A percentile compares a stretch with the other conserved stretches of the same genome.
Evolutionary conservation across 2,329 filamentous ascomycete genomes (phyloP).

Genomic region (Neopestalotiopsis sp.): DNA sequence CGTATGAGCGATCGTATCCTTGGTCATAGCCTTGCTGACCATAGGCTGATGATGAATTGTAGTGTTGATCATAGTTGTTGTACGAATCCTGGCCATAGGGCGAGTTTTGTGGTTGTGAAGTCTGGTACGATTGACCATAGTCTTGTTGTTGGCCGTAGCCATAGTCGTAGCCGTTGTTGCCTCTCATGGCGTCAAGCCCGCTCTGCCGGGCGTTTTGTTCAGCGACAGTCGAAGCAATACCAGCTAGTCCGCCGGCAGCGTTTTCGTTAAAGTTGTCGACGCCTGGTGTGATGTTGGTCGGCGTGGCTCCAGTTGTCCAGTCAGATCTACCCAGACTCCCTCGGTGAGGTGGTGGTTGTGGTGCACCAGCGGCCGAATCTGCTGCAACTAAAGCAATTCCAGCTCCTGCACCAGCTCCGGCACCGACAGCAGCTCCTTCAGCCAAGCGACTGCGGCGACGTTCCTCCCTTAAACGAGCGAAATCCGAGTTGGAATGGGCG

Average conservation of each 20-base stretch:
- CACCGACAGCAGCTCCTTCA: conserved; percentile 24
- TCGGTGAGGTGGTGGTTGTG: conserved; percentile 34
- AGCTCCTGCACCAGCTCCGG: conserved; percentile 27
- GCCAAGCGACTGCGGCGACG: conserved; percentile 36
- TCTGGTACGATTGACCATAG: conserved; percentile 7
- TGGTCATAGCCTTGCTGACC: conserved; percentile 16
- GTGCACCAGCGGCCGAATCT: conserved; percentile 28
- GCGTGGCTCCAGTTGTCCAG: conserved; percentile 30
- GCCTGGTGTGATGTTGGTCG: conserved; percentile 59
- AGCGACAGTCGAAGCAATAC: conserved; percentile 69
- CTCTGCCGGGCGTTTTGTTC: conserved; percentile 68
- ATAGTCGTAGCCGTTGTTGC: conserved; percentile 29
- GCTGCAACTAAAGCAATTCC: conserved; percentile 27
- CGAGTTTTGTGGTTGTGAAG: conserved; percentile 17
- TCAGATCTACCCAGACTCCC: conserved; percentile 26
- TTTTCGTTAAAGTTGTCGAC: conserved; percentile 70
- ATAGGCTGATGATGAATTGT: conserved; percentile 16
- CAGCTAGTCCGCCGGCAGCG: conserved; percentile 69
- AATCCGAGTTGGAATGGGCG: conserved; percentile 44
- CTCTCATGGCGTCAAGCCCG: conserved; percentile 65
- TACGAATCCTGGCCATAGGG: conserved; percentile 27
- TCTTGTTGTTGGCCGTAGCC: conserved; percentile 24
- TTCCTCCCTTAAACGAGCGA: conserved; percentile 38
- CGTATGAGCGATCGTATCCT: conserved; percentile 22
- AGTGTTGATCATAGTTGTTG: conserved; percentile 20